These are phyloP conservation scores for Mycena haematopus DNA, from an alignment of 768 basidiomycete species.

Conservation along the genomic window DNA sequence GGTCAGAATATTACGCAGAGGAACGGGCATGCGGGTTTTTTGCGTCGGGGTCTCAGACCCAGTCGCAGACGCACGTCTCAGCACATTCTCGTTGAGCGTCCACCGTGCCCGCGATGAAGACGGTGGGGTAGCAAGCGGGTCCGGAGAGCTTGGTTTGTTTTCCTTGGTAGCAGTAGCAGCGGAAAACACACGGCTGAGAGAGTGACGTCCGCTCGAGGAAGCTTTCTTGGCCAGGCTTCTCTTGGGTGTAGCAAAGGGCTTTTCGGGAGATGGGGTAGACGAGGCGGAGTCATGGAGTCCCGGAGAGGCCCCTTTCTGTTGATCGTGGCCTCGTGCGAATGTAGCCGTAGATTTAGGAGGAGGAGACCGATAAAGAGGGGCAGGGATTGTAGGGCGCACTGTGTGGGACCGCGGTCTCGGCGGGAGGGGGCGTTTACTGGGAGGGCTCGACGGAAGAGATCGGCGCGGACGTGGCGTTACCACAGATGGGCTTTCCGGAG, in stretches of 20 bases:
- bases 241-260: constrained; percentile 3
- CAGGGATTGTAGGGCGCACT: constrained; percentile 22
- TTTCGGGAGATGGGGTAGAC: constrained; percentile 11
- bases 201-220: constrained; percentile 37
- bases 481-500: neutral
- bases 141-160: constrained; percentile 25
- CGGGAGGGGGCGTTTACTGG: constrained; percentile 20
- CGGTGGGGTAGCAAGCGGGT: constrained; percentile 13
- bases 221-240: constrained; percentile 13
- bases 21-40: constrained; percentile 53
- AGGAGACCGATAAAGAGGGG: constrained; percentile 23
- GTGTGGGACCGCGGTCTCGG: constrained; percentile 16
- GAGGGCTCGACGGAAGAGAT: constrained; percentile 24
- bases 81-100: constrained; percentile 43
- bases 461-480: constrained; percentile 16
- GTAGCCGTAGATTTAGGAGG: constrained; percentile 17
- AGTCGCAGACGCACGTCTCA: constrained; percentile 35
- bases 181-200: constrained; percentile 38
- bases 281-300: constrained; percentile 7
- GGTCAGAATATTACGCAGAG: constrained; percentile 53
- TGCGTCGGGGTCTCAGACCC: constrained; percentile 31
- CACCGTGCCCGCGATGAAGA: constrained; percentile 33
- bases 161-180: constrained; percentile 29
- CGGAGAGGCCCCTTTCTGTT: constrained; percentile 17
- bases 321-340: constrained; percentile 10